These are phyloP conservation scores for Dalbergia cochinchinensis DNA, from an alignment of 306 rosid species.

Conservation along the genomic window DNA sequence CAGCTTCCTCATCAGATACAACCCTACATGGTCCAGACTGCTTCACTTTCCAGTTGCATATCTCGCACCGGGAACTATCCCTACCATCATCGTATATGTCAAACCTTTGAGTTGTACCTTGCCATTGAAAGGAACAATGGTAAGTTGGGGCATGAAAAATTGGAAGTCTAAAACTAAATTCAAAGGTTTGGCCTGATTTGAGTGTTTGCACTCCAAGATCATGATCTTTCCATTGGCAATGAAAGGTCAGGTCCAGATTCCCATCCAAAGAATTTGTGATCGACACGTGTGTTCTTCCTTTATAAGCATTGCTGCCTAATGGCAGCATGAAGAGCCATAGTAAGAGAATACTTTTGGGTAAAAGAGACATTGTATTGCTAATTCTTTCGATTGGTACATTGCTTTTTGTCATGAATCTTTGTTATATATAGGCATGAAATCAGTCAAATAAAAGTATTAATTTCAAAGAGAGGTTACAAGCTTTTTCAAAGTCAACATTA, in stretches of 20 bases:
- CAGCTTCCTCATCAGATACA: too few species aligned
- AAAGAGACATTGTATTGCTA: not conserved
- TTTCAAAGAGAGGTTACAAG: too few species aligned
- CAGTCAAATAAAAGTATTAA: too few species aligned
- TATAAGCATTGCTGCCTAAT: not conserved
- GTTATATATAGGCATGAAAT: not conserved
- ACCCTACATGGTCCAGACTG: not conserved
- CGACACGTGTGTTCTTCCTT: not conserved
- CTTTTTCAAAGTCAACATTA: too few species aligned
- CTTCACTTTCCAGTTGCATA: not conserved
- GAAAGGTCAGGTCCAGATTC: not conserved
- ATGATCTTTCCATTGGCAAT: not conserved
- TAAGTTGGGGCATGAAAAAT: too few species aligned
- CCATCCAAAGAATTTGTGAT: not conserved
- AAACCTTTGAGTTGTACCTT: too few species aligned
- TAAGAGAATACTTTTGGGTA: not conserved
- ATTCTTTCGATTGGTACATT: too few species aligned
- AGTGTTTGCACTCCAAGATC: not conserved
- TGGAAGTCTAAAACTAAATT: not conserved
- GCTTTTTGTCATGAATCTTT: not conserved
- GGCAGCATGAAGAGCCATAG: not conserved
- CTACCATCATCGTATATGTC: too few species aligned
- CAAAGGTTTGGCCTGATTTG: not conserved
- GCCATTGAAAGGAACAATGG: too few species aligned
- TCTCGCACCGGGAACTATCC: too few species aligned